A percentile compares a stretch with the other conserved stretches of the same genome.
Conservation (phyloP, 1,284 basidiomycete species). For the Moesziomyces globuligerus region DNA sequence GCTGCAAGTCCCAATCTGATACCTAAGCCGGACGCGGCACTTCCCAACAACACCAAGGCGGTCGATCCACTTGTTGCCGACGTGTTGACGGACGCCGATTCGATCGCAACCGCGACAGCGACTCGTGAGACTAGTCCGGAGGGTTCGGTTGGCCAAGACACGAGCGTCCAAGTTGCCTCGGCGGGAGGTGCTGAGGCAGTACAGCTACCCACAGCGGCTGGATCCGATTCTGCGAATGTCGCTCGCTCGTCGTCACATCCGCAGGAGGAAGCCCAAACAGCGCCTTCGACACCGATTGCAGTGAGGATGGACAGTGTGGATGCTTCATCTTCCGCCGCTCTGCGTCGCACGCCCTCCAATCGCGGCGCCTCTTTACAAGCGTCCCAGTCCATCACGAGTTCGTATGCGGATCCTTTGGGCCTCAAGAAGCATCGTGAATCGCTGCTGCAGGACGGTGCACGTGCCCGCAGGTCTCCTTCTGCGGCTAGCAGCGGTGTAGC, state of each 20-base stretch:
- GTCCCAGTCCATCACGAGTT: constrained; percentile 38
- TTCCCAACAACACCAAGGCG: constrained; percentile 5
- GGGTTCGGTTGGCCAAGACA: constrained; percentile 7
- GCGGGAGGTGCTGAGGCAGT: neutral
- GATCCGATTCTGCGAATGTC: neutral
- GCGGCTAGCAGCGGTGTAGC: constrained; percentile 21
- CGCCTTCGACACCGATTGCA: constrained; percentile 1
- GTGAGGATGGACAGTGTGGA: constrained; percentile 2
- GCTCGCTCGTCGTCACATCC: neutral
- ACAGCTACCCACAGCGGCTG: neutral
- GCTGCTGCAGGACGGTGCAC: constrained; percentile 24
- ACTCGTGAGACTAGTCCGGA: constrained; percentile 38
- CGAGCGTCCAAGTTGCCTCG: neutral
- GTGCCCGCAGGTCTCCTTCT: constrained; percentile 33
- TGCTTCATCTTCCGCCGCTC: constrained; percentile 9
- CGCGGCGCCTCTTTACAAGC: constrained; percentile 40
- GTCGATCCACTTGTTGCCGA: constrained; percentile 29
- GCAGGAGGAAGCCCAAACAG: neutral
- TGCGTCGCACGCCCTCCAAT: constrained; percentile 32
- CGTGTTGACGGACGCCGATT: constrained; percentile 34
- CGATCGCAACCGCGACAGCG: constrained; percentile 37
- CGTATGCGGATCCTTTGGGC: constrained; percentile 32
- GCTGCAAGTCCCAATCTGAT: neutral
- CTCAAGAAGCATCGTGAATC: constrained; percentile 36
- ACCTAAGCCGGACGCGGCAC: neutral